Percentiles rank a stretch among this genome's conserved stretches.
These are phyloP conservation scores for Melianthus villosus DNA, from an alignment of 441 rosid genomes.

Conservation along the genomic window DNA sequence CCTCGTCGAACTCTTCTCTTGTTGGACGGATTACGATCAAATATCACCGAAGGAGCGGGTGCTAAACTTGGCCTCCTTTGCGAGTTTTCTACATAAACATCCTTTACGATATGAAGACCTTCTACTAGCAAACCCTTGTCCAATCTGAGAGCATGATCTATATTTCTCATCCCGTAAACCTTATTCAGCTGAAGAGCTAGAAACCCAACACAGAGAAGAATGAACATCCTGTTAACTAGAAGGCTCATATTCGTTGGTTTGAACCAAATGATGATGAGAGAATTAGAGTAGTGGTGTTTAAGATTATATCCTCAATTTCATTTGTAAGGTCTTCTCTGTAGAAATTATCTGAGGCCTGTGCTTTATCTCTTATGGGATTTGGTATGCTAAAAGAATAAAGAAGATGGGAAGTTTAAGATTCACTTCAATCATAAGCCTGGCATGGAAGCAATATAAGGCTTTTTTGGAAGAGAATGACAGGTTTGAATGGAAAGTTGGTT, in stretches of 20 bases:
- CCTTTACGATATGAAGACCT: constrained; percentile 22
- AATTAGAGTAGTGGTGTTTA: too few species aligned
- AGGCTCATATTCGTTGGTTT: constrained; percentile 23
- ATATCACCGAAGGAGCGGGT: constrained; percentile 35
- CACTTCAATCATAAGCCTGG: constrained; percentile 37
- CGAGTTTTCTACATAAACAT: constrained; percentile 16
- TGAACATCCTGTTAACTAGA: constrained; percentile 16
- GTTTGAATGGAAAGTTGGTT: constrained; percentile 70
- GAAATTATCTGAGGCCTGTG: too few species aligned
- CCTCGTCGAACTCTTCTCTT: constrained; percentile 59
- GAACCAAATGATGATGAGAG: constrained; percentile 11
- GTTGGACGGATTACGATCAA: constrained; percentile 48
- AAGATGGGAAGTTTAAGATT: constrained; percentile 36
- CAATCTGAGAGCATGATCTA: constrained; percentile 26
- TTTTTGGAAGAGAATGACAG: constrained; percentile 57
- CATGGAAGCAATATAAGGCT: constrained; percentile 40
- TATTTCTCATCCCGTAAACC: constrained; percentile 25
- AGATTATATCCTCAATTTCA: constrained; percentile 9
- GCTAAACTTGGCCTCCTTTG: constrained; percentile 20
- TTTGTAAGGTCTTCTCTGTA: too few species aligned
- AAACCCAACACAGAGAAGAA: constrained; percentile 25
- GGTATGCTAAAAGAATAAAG: constrained; percentile 20
- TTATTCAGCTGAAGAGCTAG: constrained; percentile 23
- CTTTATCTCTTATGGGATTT: constrained; percentile 24
- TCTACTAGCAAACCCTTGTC: constrained; percentile 14